phyloP scores from a whole-genome alignment of 305 asterid species.

The Withania somnifera region DNA sequence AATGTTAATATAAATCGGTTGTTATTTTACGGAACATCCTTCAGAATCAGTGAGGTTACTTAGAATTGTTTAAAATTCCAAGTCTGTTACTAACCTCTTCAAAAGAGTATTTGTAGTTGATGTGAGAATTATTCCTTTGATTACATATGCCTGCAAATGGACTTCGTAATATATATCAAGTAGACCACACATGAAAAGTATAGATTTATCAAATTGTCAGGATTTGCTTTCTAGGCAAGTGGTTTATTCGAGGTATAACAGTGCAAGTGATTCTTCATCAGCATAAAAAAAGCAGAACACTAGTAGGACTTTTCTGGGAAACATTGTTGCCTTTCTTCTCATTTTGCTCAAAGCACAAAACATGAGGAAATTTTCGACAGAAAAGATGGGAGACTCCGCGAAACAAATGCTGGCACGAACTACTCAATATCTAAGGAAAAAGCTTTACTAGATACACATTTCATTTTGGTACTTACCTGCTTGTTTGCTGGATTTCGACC shows the following conservation, averaged over 20 bases:
- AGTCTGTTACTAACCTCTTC: neutral
- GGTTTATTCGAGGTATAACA: neutral
- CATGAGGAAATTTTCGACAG: neutral
- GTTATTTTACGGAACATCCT: neutral
- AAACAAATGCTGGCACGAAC: neutral
- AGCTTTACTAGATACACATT: neutral
- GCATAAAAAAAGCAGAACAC: neutral
- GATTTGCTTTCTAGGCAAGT: neutral
- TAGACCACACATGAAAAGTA: neutral
- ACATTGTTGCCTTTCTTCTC: neutral
- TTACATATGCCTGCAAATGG: neutral
- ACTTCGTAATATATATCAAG: neutral
- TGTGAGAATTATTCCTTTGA: neutral
- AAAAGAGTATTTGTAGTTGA: neutral
- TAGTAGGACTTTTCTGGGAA: neutral
- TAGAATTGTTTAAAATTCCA: neutral
- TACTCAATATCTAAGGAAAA: neutral
- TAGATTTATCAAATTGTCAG: neutral
- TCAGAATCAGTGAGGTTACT: neutral
- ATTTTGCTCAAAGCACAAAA: neutral
- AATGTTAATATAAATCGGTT: neutral
- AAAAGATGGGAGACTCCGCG: neutral
- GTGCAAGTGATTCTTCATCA: neutral
- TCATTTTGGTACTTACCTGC: conserved; percentile 22
- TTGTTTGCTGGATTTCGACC: conserved; percentile 73